Evolutionary conservation across 257 asterid species (phyloP).

Genomic region (Lithospermum erythrorhizon): DNA sequence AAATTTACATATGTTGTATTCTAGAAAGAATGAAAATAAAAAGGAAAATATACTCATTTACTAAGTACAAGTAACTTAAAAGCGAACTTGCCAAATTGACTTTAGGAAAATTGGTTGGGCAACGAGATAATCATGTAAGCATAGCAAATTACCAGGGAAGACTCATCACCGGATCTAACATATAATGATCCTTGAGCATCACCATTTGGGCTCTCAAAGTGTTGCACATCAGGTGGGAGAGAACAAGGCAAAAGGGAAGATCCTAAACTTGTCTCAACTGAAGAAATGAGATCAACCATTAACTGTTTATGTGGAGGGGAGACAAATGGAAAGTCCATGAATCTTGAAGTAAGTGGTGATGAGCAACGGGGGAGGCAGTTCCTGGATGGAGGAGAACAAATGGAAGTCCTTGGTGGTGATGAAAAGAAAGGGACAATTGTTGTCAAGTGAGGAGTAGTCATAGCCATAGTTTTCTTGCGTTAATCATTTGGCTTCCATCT

Average conservation of each 20-base stretch:
- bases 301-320: conserved; percentile 46
- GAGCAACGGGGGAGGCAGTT: conserved; percentile 15
- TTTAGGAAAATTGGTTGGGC: too few relatives aligned
- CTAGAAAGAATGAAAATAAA: too few relatives aligned
- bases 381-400: too few relatives aligned
- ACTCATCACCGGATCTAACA: conserved; percentile 53
- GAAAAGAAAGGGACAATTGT: not conserved
- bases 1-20: too few relatives aligned
- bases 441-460: conserved; percentile 6
- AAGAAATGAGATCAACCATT: conserved; percentile 58
- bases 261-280: conserved; percentile 50
- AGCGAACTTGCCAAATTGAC: too few relatives aligned
- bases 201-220: conserved; percentile 31
- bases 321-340: conserved; percentile 64
- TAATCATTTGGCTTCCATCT: not conserved
- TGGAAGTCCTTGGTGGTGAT: not conserved
- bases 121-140: too few relatives aligned
- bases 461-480: conserved; percentile 17
- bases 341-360: conserved; percentile 26
- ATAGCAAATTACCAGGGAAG: conserved; percentile 37
- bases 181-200: conserved; percentile 51
- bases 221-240: conserved; percentile 56
- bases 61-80: too few relatives aligned
- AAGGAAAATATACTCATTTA: too few relatives aligned
- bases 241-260: conserved; percentile 53